Base-by-base conservation (phyloP, 2,329 filamentous ascomycete genomes). In the Pyrenophora graminea region DNA sequence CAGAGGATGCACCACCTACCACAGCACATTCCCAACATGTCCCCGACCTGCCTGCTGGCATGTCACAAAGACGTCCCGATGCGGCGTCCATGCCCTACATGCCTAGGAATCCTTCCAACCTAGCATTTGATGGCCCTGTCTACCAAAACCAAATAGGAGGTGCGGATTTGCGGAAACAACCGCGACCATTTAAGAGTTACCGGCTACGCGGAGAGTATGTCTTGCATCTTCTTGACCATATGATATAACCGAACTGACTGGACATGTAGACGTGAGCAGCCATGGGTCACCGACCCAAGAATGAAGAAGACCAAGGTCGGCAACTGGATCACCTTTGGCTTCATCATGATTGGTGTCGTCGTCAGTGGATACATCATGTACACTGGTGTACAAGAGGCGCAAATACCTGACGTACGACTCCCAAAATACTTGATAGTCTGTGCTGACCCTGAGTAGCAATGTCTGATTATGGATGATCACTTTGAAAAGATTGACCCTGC, bases 381-480 rank as follows among this genome's bases (percentile, higher is more conserved):
- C 25, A 63, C 59, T 15, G 58, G 63, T 27, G 56, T 49, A 5
- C 39, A 53, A 18, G 55, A 46, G 23, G 62, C 61, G 10, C 44
- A 50, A 15, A 34, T 58, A 12, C 59, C 59, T 15, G 57, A 55
- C 32, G 55, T 61, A 39, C 18, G 30, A 21, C 27, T 17, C 19
- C 27, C 13, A 4, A 30, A n/a, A 9, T 13, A 7, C 27, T 30
- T 3, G 30, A 2, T 31, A 3, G 12, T 12, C 19, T n/a, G n/a
- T n/a, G 25, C 39, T 41, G 19, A 41, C 25, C 10, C 39, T 19
- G 12, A 25, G 2, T 19, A 63, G 63, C 62, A 62, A 48, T 67
- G 64, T 34, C 53, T 67, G 18, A 55, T 66, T 12, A 57, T 67
- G 59, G 88, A 90, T 25, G 80, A 83, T 61, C 89, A 88, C 63